Evolutionary conservation across 306 rosid genomes (phyloP).

Genomic region (Gynostemma pentaphyllum): DNA sequence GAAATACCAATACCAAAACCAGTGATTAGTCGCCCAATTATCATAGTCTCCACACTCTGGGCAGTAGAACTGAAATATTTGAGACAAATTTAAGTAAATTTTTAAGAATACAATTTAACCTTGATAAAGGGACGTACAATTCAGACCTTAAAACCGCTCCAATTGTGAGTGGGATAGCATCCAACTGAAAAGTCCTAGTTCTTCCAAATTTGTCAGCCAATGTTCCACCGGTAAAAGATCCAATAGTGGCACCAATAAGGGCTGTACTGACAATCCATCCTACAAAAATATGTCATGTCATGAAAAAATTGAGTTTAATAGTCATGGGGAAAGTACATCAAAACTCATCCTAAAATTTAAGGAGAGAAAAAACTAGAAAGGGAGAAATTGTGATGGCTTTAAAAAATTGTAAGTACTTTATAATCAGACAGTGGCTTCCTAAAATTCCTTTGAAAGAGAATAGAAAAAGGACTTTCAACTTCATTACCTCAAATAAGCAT

Average conservation of each 20-base stretch:
- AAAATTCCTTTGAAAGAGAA: background rate
- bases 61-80: conserved; percentile 69
- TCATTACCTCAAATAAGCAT: background rate
- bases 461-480: background rate
- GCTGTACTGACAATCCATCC: conserved; percentile 89
- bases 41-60: conserved; percentile 81
- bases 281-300: conserved; percentile 24
- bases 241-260: conserved; percentile 84
- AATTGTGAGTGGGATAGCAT: conserved; percentile 68
- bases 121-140: background rate
- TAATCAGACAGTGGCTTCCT: conserved; percentile 12
- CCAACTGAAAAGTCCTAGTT: conserved; percentile 75
- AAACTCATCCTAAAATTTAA: conserved; percentile 6
- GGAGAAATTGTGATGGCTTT: background rate
- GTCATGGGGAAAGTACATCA: conserved; percentile 8
- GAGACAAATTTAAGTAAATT: background rate
- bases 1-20: conserved; percentile 91
- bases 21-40: conserved; percentile 81
- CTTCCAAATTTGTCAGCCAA: conserved; percentile 93
- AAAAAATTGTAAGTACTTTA: conserved; percentile 1
- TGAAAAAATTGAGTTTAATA: conserved; percentile 12
- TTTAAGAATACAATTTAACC: conserved; percentile 15
- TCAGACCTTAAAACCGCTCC: conserved; percentile 80
- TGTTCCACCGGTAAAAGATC: conserved; percentile 87
- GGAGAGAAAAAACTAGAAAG: background rate